Evolutionary conservation across 1,284 basidiomycete genomes (phyloP).

Genomic region (Athelia sp.): DNA sequence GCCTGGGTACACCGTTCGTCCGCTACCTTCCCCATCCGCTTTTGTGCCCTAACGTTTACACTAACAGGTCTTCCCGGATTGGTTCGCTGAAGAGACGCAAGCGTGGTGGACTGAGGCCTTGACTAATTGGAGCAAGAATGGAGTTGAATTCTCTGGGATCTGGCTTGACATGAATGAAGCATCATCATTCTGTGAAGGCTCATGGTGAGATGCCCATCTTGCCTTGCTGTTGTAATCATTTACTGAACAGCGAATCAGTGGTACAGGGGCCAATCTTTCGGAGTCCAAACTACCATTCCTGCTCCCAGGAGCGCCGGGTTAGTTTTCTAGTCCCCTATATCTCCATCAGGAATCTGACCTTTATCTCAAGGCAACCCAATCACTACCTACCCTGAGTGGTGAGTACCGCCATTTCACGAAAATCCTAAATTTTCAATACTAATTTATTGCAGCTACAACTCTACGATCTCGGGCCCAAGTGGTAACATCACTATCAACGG

Average conservation of each 20-base stretch:
- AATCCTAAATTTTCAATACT: constrained; percentile 3
- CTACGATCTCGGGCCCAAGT: constrained; percentile 56
- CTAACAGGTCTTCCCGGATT: constrained; percentile 57
- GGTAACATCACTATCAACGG: constrained; percentile 75
- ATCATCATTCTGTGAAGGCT: constrained; percentile 58
- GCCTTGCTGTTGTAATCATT: too few species aligned
- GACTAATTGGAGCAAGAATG: constrained; percentile 52
- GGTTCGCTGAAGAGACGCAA: constrained; percentile 57
- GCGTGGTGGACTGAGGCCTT: constrained; percentile 57
- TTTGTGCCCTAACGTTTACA: neutral
- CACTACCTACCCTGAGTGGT: constrained; percentile 61
- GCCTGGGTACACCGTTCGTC: constrained; percentile 43
- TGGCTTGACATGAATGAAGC: constrained; percentile 79
- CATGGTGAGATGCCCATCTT: constrained; percentile 41
- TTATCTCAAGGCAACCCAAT: constrained; percentile 40
- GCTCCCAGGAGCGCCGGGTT: neutral
- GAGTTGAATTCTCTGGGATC: constrained; percentile 61
- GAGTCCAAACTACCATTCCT: constrained; percentile 32
- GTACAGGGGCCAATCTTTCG: constrained; percentile 47
- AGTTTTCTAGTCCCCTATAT: too few species aligned
- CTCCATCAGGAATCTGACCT: too few species aligned
- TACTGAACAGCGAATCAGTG: constrained; percentile 32
- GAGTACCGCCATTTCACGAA: constrained; percentile 9
- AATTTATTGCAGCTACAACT: constrained; percentile 61
- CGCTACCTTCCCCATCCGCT: neutral